Conservation (phyloP, 441 rosid species). For the Arabidopsis hybrid region DNA sequence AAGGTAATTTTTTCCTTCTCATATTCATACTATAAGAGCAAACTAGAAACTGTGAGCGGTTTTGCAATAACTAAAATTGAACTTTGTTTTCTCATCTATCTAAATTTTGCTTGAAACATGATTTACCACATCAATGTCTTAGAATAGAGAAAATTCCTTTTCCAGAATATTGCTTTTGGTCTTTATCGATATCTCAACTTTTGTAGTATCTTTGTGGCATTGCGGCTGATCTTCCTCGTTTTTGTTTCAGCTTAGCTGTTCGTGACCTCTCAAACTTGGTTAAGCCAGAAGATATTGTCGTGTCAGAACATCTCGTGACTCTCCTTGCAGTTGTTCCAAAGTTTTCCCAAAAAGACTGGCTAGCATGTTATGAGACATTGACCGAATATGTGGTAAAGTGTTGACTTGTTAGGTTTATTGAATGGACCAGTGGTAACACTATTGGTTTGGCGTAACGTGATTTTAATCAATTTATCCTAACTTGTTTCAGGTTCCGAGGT, state of each 20-base stretch:
- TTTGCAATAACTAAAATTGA: neutral
- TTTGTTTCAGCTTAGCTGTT: slow-evolving; percentile 89
- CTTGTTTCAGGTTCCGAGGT: slow-evolving; percentile 86
- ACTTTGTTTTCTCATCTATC: neutral
- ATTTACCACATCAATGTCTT: neutral
- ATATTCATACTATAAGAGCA: slow-evolving; percentile 6
- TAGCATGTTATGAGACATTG: slow-evolving; percentile 89
- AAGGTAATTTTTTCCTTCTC: slow-evolving; percentile 55
- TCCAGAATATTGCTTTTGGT: slow-evolving; percentile 6
- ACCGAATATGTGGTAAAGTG: slow-evolving; percentile 88
- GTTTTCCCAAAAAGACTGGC: slow-evolving; percentile 98
- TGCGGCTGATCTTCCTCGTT: slow-evolving; percentile 33
- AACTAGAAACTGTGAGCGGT: slow-evolving; percentile 4
- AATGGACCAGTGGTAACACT: neutral
- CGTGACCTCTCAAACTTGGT: slow-evolving; percentile 96
- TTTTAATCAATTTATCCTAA: neutral
- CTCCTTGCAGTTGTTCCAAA: slow-evolving; percentile 91
- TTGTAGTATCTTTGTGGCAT: neutral
- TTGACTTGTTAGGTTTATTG: slow-evolving; percentile 20
- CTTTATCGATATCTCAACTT: slow-evolving; percentile 8
- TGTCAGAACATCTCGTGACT: slow-evolving; percentile 85
- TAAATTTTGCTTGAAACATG: slow-evolving; percentile 3
- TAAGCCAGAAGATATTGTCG: slow-evolving; percentile 85
- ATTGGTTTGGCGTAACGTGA: neutral
- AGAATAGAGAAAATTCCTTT: neutral